These are phyloP conservation scores for Blastobotrys capitulatus DNA, from an alignment of 1,139 yeast species.

Conservation along the genomic window DNA sequence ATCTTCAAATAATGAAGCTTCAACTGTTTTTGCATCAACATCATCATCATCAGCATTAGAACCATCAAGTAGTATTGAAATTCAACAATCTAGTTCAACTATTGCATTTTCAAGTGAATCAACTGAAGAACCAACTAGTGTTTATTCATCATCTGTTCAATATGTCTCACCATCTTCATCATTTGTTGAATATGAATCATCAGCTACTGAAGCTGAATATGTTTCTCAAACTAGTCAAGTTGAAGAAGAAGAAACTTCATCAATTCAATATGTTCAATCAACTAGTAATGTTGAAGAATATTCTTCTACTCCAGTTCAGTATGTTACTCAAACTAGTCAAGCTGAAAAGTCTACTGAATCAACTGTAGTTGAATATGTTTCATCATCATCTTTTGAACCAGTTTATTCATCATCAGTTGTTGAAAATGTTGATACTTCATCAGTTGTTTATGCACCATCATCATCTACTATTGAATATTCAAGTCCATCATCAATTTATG, in stretches of 20 bases:
- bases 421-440: not conserved
- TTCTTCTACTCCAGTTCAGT: not conserved
- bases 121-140: too few species aligned
- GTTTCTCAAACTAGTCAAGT: not conserved
- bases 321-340: not conserved
- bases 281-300: not conserved
- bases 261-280: not conserved
- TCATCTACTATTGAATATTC: not conserved
- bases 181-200: not conserved
- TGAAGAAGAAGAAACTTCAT: not conserved
- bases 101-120: too few species aligned
- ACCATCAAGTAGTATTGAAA: too few species aligned
- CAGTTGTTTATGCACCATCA: not conserved
- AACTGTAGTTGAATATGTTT: not conserved
- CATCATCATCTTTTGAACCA: too few species aligned
- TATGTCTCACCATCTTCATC: not conserved
- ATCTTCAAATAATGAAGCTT: not conserved
- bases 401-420: too few species aligned
- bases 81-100: not conserved
- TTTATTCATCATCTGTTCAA: not conserved
- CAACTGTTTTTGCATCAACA: not conserved
- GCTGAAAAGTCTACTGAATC: not conserved
- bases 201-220: not conserved
- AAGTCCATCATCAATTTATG: too few species aligned
- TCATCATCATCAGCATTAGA: too few species aligned